Conservation (phyloP, 352 stramenopile species). For the Pseudoperonospora humuli region DNA sequence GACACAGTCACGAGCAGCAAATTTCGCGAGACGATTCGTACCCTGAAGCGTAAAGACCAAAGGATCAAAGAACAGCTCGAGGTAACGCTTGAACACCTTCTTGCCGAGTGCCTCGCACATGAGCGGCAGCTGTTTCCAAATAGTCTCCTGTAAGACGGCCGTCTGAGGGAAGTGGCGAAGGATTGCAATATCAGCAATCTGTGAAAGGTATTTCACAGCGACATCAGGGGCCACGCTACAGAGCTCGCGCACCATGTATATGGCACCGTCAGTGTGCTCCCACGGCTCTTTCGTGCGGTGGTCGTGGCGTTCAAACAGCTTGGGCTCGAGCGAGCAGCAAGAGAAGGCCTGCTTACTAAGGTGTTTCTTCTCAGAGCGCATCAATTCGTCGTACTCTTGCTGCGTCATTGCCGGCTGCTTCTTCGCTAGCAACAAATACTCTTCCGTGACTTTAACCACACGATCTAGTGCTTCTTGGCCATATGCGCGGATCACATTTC, state of each 20-base stretch:
- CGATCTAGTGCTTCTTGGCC: conserved; percentile 69
- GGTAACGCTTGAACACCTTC: conserved; percentile 73
- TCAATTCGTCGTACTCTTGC: conserved; percentile 87
- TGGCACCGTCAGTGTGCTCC: conserved; percentile 92
- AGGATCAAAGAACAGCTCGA: conserved; percentile 82
- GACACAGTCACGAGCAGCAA: conserved; percentile 71
- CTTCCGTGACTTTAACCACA: conserved; percentile 54
- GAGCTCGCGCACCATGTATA: conserved; percentile 94
- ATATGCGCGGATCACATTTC: conserved; percentile 91
- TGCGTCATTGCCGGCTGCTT: conserved; percentile 88
- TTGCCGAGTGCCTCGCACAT: conserved; percentile 75
- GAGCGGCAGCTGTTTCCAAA: conserved; percentile 77
- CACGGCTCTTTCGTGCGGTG: conserved; percentile 88
- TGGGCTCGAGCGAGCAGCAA: conserved; percentile 93
- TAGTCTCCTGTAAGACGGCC: conserved; percentile 64
- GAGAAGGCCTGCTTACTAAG: conserved; percentile 91
- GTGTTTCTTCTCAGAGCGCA: conserved; percentile 89
- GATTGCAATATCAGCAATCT: conserved; percentile 63
- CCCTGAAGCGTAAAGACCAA: conserved; percentile 74
- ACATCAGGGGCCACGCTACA: conserved; percentile 51
- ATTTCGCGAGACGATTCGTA: conserved; percentile 54
- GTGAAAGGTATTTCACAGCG: conserved; percentile 42
- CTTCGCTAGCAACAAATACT: conserved; percentile 82
- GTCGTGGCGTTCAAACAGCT: conserved; percentile 83
- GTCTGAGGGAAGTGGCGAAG: conserved; percentile 73